Evolutionary conservation across 768 basidiomycete species (phyloP).

Genomic region (Leccinellum albellum): DNA sequence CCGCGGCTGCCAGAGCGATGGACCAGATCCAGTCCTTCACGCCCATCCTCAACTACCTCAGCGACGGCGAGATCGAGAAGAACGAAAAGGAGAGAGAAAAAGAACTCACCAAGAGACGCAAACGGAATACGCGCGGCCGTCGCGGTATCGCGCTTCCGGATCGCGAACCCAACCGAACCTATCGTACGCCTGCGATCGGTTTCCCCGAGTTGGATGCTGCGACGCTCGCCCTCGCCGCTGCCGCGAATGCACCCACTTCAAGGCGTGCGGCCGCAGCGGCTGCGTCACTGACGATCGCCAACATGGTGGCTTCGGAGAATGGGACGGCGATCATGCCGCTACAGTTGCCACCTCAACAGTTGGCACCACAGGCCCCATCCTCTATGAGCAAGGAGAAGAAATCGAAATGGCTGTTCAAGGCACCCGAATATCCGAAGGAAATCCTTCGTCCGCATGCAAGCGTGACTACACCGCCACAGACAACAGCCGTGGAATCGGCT

Average conservation of each 20-base stretch:
- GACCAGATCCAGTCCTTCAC: constrained; percentile 81
- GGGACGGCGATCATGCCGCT: constrained; percentile 53
- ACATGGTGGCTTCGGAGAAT: constrained; percentile 91
- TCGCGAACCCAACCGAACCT: constrained; percentile 87
- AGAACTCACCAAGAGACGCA: constrained; percentile 80
- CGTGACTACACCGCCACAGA: constrained; percentile 56
- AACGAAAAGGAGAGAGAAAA: constrained; percentile 93
- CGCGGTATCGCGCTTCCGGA: constrained; percentile 85
- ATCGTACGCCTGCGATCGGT: constrained; percentile 83
- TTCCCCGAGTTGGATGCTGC: constrained; percentile 77
- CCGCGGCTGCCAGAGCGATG: constrained; percentile 64
- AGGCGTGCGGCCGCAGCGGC: constrained; percentile 84
- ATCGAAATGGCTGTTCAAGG: constrained; percentile 68
- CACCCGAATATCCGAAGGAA: constrained; percentile 52
- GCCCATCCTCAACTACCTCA: constrained; percentile 84
- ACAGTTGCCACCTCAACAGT: constrained; percentile 41
- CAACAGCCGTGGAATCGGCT: constrained; percentile 64
- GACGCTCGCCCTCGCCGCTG: constrained; percentile 60
- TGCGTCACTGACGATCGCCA: constrained; percentile 80
- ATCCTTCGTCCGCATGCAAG: constrained; percentile 61
- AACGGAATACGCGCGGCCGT: constrained; percentile 78
- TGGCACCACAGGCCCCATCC: constrained; percentile 31
- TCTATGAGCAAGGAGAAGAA: constrained; percentile 59
- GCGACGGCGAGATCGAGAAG: constrained; percentile 83
- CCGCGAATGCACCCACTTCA: constrained; percentile 64